Evolutionary conservation across 352 stramenopile species (phyloP).

Genomic region (Aphanomyces euteiches): DNA sequence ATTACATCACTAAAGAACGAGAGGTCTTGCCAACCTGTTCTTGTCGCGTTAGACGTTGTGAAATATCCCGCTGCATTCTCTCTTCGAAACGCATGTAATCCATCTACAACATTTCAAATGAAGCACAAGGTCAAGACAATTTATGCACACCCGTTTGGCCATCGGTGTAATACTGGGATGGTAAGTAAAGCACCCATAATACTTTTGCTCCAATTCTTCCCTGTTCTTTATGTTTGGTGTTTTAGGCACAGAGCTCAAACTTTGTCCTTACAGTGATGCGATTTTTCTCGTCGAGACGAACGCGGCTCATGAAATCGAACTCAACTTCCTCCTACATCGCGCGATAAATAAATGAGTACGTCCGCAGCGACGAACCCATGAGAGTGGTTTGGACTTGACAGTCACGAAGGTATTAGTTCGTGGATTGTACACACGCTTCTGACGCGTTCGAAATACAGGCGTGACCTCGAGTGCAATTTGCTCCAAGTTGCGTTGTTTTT

Average conservation of each 20-base stretch:
- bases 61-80: slow-evolving; percentile 50
- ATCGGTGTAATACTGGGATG: slow-evolving; percentile 44
- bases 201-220: slow-evolving; percentile 50
- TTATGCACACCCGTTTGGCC: slow-evolving; percentile 32
- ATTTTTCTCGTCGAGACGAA: slow-evolving; percentile 58
- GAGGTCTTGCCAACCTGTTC: slow-evolving; percentile 34
- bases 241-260: neutral
- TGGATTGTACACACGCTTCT: slow-evolving; percentile 4
- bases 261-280: slow-evolving; percentile 31
- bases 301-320: slow-evolving; percentile 58
- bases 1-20: too few species aligned
- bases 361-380: slow-evolving; percentile 10
- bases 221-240: slow-evolving; percentile 30
- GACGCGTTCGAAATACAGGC: slow-evolving; percentile 6
- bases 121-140: neutral
- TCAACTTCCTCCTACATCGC: slow-evolving; percentile 47
- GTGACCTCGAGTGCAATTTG: slow-evolving; percentile 5
- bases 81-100: slow-evolving; percentile 57
- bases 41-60: slow-evolving; percentile 40
- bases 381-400: slow-evolving; percentile 1
- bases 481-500: neutral
- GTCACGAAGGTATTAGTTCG: slow-evolving; percentile 5
- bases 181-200: slow-evolving; percentile 42
- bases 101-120: slow-evolving; percentile 31
- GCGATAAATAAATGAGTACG: neutral